A percentile compares a stretch with the other conserved stretches of the same genome.
These are phyloP conservation scores for Cryptococcus wingfieldii DNA, from an alignment of 1,284 basidiomycete genomes.

Conservation along the genomic window DNA sequence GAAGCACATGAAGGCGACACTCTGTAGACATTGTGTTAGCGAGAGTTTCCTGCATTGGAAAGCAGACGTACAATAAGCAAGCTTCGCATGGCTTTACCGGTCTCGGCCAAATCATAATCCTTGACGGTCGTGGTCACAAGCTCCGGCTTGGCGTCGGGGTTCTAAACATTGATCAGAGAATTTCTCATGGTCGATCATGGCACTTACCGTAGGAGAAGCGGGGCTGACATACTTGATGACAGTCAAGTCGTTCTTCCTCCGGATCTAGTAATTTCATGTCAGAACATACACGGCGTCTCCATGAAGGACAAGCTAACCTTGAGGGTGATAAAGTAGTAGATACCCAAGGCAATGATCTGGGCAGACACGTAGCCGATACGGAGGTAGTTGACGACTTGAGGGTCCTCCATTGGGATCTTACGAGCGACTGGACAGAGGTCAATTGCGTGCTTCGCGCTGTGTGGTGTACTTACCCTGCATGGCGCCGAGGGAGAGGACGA, in stretches of 20 bases:
- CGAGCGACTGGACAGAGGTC: slow-evolving; percentile 60
- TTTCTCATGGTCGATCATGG: not conserved
- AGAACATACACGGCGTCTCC: not conserved
- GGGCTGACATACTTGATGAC: slow-evolving; percentile 80
- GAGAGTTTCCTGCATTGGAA: not conserved
- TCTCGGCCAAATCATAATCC: slow-evolving; percentile 88
- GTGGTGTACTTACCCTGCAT: slow-evolving; percentile 66
- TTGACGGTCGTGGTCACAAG: slow-evolving; percentile 86
- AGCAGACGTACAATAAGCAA: slow-evolving; percentile 57
- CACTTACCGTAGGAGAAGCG: slow-evolving; percentile 47
- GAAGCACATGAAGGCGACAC: slow-evolving; percentile 80
- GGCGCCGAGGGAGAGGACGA: slow-evolving; percentile 79
- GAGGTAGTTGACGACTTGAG: slow-evolving; percentile 73
- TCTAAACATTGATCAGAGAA: slow-evolving; percentile 48
- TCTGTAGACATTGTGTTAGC: slow-evolving; percentile 37
- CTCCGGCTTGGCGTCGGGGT: slow-evolving; percentile 63
- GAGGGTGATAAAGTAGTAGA: slow-evolving; percentile 43
- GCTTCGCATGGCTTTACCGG: slow-evolving; percentile 74
- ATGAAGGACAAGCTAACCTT: slow-evolving; percentile 22
- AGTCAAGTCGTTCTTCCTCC: slow-evolving; percentile 89
- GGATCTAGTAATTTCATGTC: slow-evolving; percentile 58
- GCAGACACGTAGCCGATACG: slow-evolving; percentile 75
- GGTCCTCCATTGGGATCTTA: slow-evolving; percentile 87
- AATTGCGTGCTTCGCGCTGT: not conserved
- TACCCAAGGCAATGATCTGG: slow-evolving; percentile 46